These are phyloP conservation scores for Pythium diclinum DNA, from an alignment of 352 stramenopile species.

Conservation along the genomic window DNA sequence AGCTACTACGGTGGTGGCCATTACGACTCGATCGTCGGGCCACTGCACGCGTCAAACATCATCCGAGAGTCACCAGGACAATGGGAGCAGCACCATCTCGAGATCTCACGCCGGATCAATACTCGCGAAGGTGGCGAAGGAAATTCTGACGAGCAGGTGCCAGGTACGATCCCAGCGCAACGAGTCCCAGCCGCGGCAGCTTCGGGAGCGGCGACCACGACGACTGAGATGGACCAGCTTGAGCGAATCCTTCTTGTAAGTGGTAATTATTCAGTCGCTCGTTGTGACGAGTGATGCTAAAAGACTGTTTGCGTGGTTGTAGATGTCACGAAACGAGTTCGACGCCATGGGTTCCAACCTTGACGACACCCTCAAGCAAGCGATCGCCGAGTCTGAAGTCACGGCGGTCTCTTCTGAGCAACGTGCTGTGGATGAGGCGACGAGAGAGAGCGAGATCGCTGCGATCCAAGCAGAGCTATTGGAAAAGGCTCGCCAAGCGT, in stretches of 20 bases:
- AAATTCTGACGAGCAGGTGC: conserved; percentile 16
- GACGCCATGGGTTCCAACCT: conserved; percentile 72
- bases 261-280: not conserved
- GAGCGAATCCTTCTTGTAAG: conserved; percentile 67
- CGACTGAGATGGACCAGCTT: conserved; percentile 66
- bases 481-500: conserved; percentile 61
- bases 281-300: not conserved
- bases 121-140: conserved; percentile 37
- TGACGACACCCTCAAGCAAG: conserved; percentile 70
- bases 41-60: conserved; percentile 50
- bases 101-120: conserved; percentile 69
- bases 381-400: conserved; percentile 44
- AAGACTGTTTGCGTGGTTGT: conserved; percentile 5
- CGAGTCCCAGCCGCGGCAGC: conserved; percentile 1
- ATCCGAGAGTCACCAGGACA: conserved; percentile 56
- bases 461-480: conserved; percentile 72
- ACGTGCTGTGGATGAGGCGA: conserved; percentile 48
- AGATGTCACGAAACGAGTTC: conserved; percentile 76
- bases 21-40: conserved; percentile 86
- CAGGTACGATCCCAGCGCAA: conserved; percentile 2
- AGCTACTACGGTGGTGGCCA: conserved; percentile 92
- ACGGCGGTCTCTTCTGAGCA: conserved; percentile 30
- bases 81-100: conserved; percentile 67
- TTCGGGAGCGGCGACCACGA: conserved; percentile 23
- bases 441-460: conserved; percentile 68